Base-by-base conservation (phyloP, 2,329 filamentous ascomycete species). In the Nemania diffusa region DNA sequence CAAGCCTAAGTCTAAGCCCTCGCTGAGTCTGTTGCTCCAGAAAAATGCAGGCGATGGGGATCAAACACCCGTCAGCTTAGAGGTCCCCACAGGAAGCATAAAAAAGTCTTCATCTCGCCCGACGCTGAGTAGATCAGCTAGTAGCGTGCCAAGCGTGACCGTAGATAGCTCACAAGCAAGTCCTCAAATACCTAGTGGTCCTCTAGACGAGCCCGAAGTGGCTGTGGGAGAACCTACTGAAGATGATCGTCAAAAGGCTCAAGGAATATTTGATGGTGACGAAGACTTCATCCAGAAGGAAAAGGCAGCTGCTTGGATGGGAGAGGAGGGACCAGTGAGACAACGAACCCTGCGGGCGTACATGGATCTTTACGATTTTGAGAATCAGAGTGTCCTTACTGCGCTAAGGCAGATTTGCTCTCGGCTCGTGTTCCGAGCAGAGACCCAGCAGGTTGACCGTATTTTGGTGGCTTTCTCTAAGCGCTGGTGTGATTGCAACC, bases 391-490 rank as follows among this genome's bases (percentile, higher is more conserved):
- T 78, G 91, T 98, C 55, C 85, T 98, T 17, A 84, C 86, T 42
- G 89, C 92, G 7, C 84, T 98, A 70, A 90, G 96, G 27, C 88
- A 90, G 67, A 85, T 99, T 27, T 99, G 96, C 78, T 88, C 88
- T 60, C 91, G 92, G 34, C 84, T 98, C 26, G 85, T 96, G 4
- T 84, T 99, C 64, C 92, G 92, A 72, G 96, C 92, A 46, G 96
- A 99, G 81, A 97, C 94, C 2, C 96, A 99, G 80, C 95, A 99
- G 79, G 93, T 99, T 22, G 96, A 99, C 78, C 91, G 96, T 37
- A 95, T 99, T 66, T 82, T 99, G 70, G 92, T 97, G 74, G 91
- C 92, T 22, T 95, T 98, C 74, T 93, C 96, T 2, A 90, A 89
- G 71, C 86, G 95, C 68, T 99, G 96, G 96, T 97, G 93, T 78